phyloP scores from a whole-genome alignment of 495 filamentous ascomycete genomes.

The Xylaria palmicola region DNA sequence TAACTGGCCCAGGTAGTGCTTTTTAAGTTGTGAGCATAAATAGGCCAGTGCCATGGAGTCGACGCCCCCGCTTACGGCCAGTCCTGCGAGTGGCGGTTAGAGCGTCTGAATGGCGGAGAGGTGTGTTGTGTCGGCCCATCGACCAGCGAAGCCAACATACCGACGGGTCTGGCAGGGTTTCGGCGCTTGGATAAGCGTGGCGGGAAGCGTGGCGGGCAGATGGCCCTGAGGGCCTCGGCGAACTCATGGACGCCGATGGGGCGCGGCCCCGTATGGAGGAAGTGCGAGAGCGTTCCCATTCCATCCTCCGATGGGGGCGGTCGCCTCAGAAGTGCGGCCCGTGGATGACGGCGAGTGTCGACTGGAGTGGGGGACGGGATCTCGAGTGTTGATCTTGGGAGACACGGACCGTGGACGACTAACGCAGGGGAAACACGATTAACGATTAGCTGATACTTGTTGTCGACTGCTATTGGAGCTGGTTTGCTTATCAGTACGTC shows the following conservation, averaged over 20 bases:
- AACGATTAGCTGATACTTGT: background rate
- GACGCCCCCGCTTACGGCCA: conserved; percentile 89
- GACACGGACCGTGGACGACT: no score
- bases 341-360: no score
- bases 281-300: conserved; percentile 42
- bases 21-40: conserved; percentile 57
- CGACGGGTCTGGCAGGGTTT: conserved; percentile 29
- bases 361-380: no score
- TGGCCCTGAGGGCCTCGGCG: conserved; percentile 48
- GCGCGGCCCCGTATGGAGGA: conserved; percentile 40
- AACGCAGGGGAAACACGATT: no score
- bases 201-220: conserved; percentile 48
- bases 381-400: no score
- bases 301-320: conserved; percentile 30
- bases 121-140: background rate
- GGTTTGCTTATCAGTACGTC: conserved; percentile 15
- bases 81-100: conserved; percentile 45
- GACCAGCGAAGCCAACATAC: conserved; percentile 24
- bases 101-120: background rate
- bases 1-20: conserved; percentile 23
- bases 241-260: conserved; percentile 55
- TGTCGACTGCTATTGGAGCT: background rate
- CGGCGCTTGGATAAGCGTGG: conserved; percentile 16
- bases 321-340: no score
- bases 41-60: conserved; percentile 93